A percentile compares a stretch with the other conserved stretches of the same genome.
Evolutionary conservation across 1,139 yeast genomes (phyloP).

Genomic region (Candida neerlandica): DNA sequence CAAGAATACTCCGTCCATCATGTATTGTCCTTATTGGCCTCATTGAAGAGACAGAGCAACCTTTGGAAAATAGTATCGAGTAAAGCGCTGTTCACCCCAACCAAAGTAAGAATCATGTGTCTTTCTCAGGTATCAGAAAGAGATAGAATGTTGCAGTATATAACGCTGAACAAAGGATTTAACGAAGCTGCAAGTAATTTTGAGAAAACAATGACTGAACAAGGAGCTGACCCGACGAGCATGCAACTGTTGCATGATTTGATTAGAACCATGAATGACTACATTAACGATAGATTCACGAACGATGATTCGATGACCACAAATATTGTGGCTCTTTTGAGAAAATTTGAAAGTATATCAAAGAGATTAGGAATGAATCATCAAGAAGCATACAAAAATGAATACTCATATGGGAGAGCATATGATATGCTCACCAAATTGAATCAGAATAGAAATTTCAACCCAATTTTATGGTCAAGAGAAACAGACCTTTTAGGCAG

Average conservation of each 20-base stretch:
- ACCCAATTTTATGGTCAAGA: slow-evolving; percentile 53
- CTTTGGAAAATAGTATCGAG: slow-evolving; percentile 43
- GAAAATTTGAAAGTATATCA: slow-evolving; percentile 32
- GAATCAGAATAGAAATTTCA: slow-evolving; percentile 27
- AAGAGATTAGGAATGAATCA: slow-evolving; percentile 13
- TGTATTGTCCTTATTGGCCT: slow-evolving; percentile 47
- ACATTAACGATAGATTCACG: slow-evolving; percentile 49
- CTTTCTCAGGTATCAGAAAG: slow-evolving; percentile 32
- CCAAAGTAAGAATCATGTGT: slow-evolving; percentile 52
- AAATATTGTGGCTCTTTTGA: slow-evolving; percentile 37
- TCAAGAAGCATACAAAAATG: slow-evolving; percentile 29
- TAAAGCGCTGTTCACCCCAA: slow-evolving; percentile 39
- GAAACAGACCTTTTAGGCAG: slow-evolving; percentile 43
- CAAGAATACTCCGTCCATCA: slow-evolving; percentile 25
- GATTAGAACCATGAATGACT: slow-evolving; percentile 41
- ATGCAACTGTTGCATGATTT: slow-evolving; percentile 19
- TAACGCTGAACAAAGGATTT: slow-evolving; percentile 31
- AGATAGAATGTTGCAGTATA: slow-evolving; percentile 28
- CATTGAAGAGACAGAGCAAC: slow-evolving; percentile 50
- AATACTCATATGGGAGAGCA: slow-evolving; percentile 50
- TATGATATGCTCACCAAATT: slow-evolving; percentile 42
- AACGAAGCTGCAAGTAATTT: slow-evolving; percentile 25
- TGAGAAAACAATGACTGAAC: slow-evolving; percentile 17
- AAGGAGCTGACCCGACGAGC: slow-evolving; percentile 18
- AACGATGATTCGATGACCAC: slow-evolving; percentile 43